A percentile compares a stretch with the other conserved stretches of the same genome.
phyloP scores from a whole-genome alignment of 139 green algal species.

The Ostreobium quekettii region DNA sequence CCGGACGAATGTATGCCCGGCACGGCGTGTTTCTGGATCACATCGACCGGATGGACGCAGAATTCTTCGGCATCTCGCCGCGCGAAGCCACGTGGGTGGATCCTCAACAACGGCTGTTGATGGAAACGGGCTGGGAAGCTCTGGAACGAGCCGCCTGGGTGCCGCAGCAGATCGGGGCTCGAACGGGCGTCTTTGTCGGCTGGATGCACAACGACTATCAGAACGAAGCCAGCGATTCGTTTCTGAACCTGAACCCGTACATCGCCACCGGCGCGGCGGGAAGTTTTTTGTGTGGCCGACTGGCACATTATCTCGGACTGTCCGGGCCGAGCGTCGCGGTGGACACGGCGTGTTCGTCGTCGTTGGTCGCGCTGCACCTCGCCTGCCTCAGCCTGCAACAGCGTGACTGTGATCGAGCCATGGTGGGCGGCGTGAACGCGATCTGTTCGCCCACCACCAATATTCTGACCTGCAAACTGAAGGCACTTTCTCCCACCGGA shows the following conservation, averaged over 20 bases:
- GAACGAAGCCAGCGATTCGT: too few relatives aligned
- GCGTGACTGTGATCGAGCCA: slow-evolving; percentile 17
- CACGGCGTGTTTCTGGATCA: slow-evolving; percentile 35
- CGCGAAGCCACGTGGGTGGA: slow-evolving; percentile 69
- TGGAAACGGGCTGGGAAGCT: too few relatives aligned
- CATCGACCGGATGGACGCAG: slow-evolving; percentile 43
- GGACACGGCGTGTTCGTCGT: slow-evolving; percentile 81
- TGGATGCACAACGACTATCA: too few relatives aligned
- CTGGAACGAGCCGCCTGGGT: too few relatives aligned
- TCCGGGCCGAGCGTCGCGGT: slow-evolving; percentile 50
- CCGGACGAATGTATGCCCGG: slow-evolving; percentile 53
- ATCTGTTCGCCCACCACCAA: slow-evolving; percentile 46
- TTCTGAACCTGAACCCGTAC: too few relatives aligned
- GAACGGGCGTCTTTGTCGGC: too few relatives aligned
- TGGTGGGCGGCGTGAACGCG: slow-evolving; percentile 51
- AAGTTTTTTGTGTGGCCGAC: slow-evolving; percentile 52
- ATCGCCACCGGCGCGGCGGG: too few relatives aligned
- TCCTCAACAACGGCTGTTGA: slow-evolving; percentile 45
- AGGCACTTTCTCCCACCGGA: slow-evolving; percentile 57
- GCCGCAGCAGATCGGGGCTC: too few relatives aligned
- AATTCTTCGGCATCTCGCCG: slow-evolving; percentile 50
- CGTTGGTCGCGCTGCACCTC: slow-evolving; percentile 54
- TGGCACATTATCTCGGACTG: slow-evolving; percentile 66
- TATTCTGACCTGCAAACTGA: slow-evolving; percentile 36
- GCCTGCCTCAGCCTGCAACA: slow-evolving; percentile 25